Percentiles rank a stretch among this genome's conserved stretches.
Conservation (phyloP, 164 flowering plant species). For the Amborella trichopoda region DNA sequence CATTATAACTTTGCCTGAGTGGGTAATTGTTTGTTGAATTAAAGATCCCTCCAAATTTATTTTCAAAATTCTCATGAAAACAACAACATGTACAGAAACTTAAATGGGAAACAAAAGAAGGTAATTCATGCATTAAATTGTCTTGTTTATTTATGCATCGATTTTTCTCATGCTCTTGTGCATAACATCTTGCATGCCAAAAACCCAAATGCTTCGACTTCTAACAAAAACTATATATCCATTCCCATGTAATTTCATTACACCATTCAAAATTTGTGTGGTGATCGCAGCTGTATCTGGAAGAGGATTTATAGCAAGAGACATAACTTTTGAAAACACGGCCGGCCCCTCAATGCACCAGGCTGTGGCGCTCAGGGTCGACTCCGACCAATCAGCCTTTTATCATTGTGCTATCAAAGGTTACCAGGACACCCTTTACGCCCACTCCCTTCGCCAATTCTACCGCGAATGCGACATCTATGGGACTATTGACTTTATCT, state of each 20-base stretch:
- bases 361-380: slow-evolving; percentile 82
- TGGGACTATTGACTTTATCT: slow-evolving; percentile 88
- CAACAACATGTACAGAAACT: no score
- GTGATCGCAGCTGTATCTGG: slow-evolving; percentile 59
- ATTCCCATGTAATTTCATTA: neutral
- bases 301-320: slow-evolving; percentile 76
- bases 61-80: no score
- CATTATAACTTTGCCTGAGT: no score
- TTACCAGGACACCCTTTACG: slow-evolving; percentile 83
- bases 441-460: slow-evolving; percentile 86
- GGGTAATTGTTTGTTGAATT: no score
- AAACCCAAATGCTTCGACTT: slow-evolving; percentile 1
- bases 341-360: slow-evolving; percentile 71
- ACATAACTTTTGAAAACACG: slow-evolving; percentile 76
- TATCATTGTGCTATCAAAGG: slow-evolving; percentile 84
- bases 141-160: no score
- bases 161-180: neutral
- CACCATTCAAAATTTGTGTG: no score
- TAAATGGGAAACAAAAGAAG: no score
- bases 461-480: slow-evolving; percentile 71
- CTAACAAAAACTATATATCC: neutral
- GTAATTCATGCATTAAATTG: no score
- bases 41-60: no score
- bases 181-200: neutral
- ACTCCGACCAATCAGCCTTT: slow-evolving; percentile 80